Percentiles rank a stretch among this genome's conserved stretches.
phyloP scores from a whole-genome alignment of 164 flowering plant species.

The Vitis amurensis region DNA sequence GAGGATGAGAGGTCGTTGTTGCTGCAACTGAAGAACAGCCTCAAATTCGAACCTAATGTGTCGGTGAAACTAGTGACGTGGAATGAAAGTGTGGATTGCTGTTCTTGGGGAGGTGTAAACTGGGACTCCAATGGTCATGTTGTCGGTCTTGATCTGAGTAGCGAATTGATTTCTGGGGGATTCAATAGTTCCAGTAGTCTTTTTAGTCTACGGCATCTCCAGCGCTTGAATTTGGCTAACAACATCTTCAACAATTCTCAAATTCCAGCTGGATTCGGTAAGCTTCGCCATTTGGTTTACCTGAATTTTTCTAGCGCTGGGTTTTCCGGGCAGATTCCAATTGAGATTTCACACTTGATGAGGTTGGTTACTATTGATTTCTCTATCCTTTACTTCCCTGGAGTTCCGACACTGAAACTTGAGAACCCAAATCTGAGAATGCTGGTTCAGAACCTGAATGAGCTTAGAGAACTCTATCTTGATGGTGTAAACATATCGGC shows the following conservation, averaged over 20 bases:
- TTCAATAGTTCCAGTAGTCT: slow-evolving; percentile 14
- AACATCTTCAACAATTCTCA: slow-evolving; percentile 7
- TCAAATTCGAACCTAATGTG: slow-evolving; percentile 3
- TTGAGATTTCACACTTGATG: slow-evolving; percentile 15
- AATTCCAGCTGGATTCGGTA: slow-evolving; percentile 17
- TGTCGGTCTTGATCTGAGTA: slow-evolving; percentile 17
- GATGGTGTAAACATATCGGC: slow-evolving; percentile 21
- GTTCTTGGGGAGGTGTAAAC: slow-evolving; percentile 20
- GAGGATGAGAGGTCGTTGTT: slow-evolving; percentile 29
- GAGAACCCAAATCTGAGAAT: slow-evolving; percentile 20
- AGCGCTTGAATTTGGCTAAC: slow-evolving; percentile 14
- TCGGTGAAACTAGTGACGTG: slow-evolving; percentile 27
- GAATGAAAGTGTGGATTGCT: slow-evolving; percentile 26
- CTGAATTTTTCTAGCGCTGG: slow-evolving; percentile 28
- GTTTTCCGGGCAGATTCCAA: slow-evolving; percentile 26
- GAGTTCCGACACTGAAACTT: background rate
- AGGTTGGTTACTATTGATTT: slow-evolving; percentile 31
- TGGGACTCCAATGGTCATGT: slow-evolving; percentile 14
- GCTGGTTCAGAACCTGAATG: slow-evolving; percentile 16
- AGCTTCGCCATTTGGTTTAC: slow-evolving; percentile 1
- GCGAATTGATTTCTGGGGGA: slow-evolving; percentile 9
- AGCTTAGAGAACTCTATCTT: slow-evolving; percentile 15
- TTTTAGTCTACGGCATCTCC: slow-evolving; percentile 19
- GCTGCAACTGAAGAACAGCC: slow-evolving; percentile 29
- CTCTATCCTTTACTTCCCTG: background rate